Evolutionary conservation across 495 filamentous ascomycete genomes (phyloP).

Genomic region (Penicillium coprophilum): DNA sequence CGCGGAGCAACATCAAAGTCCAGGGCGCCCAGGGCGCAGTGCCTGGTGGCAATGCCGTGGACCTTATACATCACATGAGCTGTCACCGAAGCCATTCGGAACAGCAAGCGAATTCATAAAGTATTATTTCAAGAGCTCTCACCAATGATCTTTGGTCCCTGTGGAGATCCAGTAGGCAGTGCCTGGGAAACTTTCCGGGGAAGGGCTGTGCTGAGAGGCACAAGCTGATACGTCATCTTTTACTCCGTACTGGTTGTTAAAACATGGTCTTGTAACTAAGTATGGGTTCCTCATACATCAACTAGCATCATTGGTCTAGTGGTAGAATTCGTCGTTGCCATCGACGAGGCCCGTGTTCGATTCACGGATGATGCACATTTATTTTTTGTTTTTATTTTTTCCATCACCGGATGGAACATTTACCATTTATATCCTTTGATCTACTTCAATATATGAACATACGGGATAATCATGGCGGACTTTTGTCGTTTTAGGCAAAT

Average conservation of each 20-base stretch:
- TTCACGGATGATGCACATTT: conserved; percentile 54
- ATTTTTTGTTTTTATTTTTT: conserved; percentile 27
- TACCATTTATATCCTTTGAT: no score
- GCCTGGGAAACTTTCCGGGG: not conserved
- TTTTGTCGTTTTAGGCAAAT: no score
- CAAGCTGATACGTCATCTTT: no score
- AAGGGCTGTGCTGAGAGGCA: not conserved
- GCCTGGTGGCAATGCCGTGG: not conserved
- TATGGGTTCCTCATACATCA: no score
- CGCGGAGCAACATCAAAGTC: conserved; percentile 23
- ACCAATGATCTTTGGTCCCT: conserved; percentile 1
- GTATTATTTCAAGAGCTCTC: no score
- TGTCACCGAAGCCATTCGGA: not conserved
- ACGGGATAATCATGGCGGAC: no score
- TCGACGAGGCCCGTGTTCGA: conserved; percentile 61
- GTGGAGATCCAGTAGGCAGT: conserved; percentile 5
- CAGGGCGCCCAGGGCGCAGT: conserved; percentile 4
- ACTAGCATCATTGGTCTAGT: conserved; percentile 57
- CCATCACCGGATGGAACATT: no score
- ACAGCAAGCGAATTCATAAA: not conserved
- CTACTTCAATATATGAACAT: no score
- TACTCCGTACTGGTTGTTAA: no score
- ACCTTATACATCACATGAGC: not conserved
- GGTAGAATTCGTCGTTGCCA: conserved; percentile 62
- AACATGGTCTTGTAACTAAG: no score